These are phyloP conservation scores for Pestalotiopsis sp. DNA, from an alignment of 2,329 filamentous ascomycete genomes.

Conservation along the genomic window DNA sequence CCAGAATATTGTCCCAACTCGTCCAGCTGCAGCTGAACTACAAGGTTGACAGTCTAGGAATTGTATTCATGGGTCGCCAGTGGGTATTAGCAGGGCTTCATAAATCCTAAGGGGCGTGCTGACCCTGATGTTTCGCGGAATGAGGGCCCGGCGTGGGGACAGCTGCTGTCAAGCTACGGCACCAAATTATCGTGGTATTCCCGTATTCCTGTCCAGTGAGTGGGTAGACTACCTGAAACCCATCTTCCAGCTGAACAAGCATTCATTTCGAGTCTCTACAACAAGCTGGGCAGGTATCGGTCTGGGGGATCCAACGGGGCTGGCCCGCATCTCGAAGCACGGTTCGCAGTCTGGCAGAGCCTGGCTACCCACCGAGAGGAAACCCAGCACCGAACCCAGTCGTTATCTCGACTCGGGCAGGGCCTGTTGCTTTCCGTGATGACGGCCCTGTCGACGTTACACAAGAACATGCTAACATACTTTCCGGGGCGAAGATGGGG, in stretches of 20 bases:
- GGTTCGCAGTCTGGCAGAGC: neutral
- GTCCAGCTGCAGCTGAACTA: conserved; percentile 3
- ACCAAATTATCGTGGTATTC: neutral
- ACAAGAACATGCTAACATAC: neutral
- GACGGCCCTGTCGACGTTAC: neutral
- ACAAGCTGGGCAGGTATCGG: neutral
- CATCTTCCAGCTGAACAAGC: neutral
- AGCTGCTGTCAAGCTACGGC: neutral
- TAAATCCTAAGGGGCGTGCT: neutral
- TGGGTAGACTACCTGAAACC: neutral
- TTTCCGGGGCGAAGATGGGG: neutral
- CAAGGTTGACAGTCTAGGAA: neutral
- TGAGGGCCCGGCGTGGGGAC: neutral
- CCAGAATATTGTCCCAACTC: conserved; percentile 1
- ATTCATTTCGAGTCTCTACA: neutral
- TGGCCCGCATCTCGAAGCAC: conserved; percentile 1
- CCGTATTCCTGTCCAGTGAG: neutral
- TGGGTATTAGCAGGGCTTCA: neutral
- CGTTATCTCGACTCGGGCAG: neutral
- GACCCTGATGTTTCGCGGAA: neutral
- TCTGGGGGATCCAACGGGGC: neutral
- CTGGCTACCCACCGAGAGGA: neutral
- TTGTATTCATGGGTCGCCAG: neutral
- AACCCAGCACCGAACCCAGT: neutral
- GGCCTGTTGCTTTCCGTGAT: neutral